Base-by-base conservation (phyloP, 2,329 filamentous ascomycete species). In the Emmonsiellopsis sp. region DNA sequence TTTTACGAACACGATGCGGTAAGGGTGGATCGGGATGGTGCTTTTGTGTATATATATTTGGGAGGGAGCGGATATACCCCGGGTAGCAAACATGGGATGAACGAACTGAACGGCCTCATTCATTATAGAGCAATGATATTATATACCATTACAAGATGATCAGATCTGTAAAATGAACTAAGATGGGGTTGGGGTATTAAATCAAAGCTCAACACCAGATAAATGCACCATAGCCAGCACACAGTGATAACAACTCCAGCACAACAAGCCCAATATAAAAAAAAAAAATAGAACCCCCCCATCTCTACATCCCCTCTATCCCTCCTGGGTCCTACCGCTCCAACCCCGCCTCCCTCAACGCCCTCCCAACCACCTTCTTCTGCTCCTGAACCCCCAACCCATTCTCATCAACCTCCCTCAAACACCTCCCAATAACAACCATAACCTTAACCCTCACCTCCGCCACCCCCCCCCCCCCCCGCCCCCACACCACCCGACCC, bases 331-430 rank as follows among this genome's bases (percentile, higher is more conserved):
- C 10, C 33, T 37, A 48, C 13, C 33, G 27, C 36, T 7, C 53
- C 47, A 60, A 42, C n/a, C 51, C 58, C 65, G 74, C 65, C 48
- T 73, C 71, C 53, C 65, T 68, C 53, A 76, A 60, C 47, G 73
- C 60, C 58, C 61, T 72, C 48, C 67, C 67, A 34, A 74, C 72
- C 51, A 75, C 48, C 59, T 74, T 77, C 61, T 67, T 73, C 61
- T 76, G 74, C 53, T 75, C 74, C 44, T 66, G 62, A 31, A 69
- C 56, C 6, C 61, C 63, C 52, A 76, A 56, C 17, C 66, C 64
- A 52, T 79, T 78, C 63, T 85, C 79, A 66, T 97, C 91, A n/a
- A 85, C 86, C 65, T 88, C 82, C 62, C 80, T 79, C 47, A 98
- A 74, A 43, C 88, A 87, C 60, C 82, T 82, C 1, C 91, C 92